phyloP scores from a whole-genome alignment of 2,329 filamentous ascomycete species.

The Pseudogymnoascus sp. region DNA sequence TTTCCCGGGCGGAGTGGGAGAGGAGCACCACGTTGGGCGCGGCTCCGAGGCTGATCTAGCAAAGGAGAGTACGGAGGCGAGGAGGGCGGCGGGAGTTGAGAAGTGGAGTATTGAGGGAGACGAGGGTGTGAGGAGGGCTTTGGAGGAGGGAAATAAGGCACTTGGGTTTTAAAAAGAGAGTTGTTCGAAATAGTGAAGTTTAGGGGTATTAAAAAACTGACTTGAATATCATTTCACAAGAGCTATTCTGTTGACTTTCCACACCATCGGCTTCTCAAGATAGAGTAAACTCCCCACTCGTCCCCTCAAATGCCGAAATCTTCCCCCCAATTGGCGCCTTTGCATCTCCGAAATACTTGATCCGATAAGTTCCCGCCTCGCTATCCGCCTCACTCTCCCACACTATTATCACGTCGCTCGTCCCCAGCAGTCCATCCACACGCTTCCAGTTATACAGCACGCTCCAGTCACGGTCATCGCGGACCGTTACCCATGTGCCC shows the following conservation, averaged over 20 bases:
- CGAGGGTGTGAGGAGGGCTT: background rate
- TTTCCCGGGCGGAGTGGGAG: slow-evolving; percentile 63
- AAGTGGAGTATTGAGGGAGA: background rate
- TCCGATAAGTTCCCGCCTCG: slow-evolving; percentile 59
- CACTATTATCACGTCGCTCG: slow-evolving; percentile 66
- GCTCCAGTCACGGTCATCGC: slow-evolving; percentile 74
- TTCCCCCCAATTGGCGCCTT: slow-evolving; percentile 54
- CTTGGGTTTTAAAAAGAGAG: background rate
- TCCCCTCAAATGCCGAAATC: slow-evolving; percentile 61
- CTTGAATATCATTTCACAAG: background rate
- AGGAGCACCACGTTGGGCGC: slow-evolving; percentile 44
- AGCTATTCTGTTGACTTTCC: background rate
- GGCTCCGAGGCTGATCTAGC: slow-evolving; percentile 22
- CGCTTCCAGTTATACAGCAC: slow-evolving; percentile 73
- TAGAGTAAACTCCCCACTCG: slow-evolving; percentile 45
- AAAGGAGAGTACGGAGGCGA: background rate
- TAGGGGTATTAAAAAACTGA: background rate
- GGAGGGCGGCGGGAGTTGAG: background rate
- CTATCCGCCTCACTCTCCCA: slow-evolving; percentile 67
- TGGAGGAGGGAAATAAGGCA: background rate
- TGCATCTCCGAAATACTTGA: slow-evolving; percentile 77
- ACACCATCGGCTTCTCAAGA: background rate
- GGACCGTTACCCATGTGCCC: slow-evolving; percentile 54
- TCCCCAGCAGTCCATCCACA: slow-evolving; percentile 58
- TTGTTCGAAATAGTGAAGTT: background rate